Evolutionary conservation across 345 rosid species (phyloP).

Genomic region (Lenwebbia sp.): DNA sequence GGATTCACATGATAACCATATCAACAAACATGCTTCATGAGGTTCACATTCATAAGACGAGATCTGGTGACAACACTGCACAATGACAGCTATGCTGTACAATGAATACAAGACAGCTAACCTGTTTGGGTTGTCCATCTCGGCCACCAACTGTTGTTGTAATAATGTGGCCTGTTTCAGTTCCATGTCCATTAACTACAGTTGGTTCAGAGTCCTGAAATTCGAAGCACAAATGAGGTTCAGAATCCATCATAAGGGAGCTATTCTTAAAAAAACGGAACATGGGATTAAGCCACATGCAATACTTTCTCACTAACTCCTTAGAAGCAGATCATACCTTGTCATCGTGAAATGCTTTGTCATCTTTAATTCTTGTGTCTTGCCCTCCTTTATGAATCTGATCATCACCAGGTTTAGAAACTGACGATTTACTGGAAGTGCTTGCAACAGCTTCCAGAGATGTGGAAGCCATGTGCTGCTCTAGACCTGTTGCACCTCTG

Average conservation of each 20-base stretch:
- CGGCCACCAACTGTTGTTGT: constrained; percentile 73
- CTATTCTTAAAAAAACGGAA: neutral
- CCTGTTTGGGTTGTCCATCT: constrained; percentile 96
- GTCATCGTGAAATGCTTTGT: constrained; percentile 34
- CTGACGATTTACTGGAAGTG: constrained; percentile 30
- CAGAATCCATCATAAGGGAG: neutral
- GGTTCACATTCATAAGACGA: neutral
- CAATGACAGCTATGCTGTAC: neutral
- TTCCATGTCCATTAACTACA: constrained; percentile 62
- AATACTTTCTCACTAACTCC: neutral
- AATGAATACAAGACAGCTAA: neutral
- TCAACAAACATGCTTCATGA: neutral
- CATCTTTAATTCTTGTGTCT: constrained; percentile 56
- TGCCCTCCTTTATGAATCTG: constrained; percentile 58
- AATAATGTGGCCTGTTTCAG: constrained; percentile 85
- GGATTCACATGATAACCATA: neutral
- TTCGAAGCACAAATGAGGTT: neutral
- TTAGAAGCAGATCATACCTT: constrained; percentile 27
- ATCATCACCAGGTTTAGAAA: constrained; percentile 22
- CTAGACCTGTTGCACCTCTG: constrained; percentile 31
- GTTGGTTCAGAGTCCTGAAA: constrained; percentile 55
- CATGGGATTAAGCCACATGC: neutral
- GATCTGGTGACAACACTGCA: neutral
- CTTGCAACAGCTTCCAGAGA: constrained; percentile 43
- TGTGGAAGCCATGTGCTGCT: constrained; percentile 44